A percentile compares a stretch with the other conserved stretches of the same genome.
These are phyloP conservation scores for Ogataea populi-albae DNA, from an alignment of 805 yeast genomes.

Conservation along the genomic window DNA sequence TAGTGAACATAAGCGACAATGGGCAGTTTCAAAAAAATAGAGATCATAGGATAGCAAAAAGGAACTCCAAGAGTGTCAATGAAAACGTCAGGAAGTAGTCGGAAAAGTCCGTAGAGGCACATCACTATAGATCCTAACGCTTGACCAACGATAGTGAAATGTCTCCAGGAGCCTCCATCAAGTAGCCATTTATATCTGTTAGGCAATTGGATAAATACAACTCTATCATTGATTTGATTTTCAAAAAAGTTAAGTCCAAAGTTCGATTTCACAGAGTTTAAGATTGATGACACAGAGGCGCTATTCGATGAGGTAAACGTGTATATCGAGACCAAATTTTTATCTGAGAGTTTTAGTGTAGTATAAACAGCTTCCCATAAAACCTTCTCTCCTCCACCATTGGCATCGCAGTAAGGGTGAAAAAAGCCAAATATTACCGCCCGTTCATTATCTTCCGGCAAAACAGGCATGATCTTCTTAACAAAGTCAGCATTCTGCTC, in stretches of 20 bases:
- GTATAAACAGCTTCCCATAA: constrained; percentile 89
- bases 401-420: constrained; percentile 94
- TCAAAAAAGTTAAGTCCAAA: constrained; percentile 30
- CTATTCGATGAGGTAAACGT: constrained; percentile 30
- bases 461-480: constrained; percentile 24
- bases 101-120: constrained; percentile 65
- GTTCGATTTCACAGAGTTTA: constrained; percentile 22
- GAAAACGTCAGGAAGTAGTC: constrained; percentile 82
- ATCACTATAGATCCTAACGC: constrained; percentile 74
- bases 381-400: constrained; percentile 98
- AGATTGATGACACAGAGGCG: constrained; percentile 24
- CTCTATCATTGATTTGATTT: constrained; percentile 23
- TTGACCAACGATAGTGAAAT: constrained; percentile 82
- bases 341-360: constrained; percentile 49
- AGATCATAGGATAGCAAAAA: constrained; percentile 70
- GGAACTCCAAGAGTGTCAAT: constrained; percentile 95
- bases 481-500: constrained; percentile 19
- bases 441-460: constrained; percentile 36
- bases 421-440: constrained; percentile 72
- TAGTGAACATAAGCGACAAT: constrained; percentile 89
- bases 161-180: constrained; percentile 71
- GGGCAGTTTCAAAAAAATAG: constrained; percentile 61
- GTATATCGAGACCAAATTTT: constrained; percentile 65
- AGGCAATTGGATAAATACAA: constrained; percentile 31
- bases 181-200: constrained; percentile 48